A percentile compares a stretch with the other conserved stretches of the same genome.
These are phyloP conservation scores for Cercospora beticola DNA, from an alignment of 2,329 filamentous ascomycete species.

Conservation along the genomic window DNA sequence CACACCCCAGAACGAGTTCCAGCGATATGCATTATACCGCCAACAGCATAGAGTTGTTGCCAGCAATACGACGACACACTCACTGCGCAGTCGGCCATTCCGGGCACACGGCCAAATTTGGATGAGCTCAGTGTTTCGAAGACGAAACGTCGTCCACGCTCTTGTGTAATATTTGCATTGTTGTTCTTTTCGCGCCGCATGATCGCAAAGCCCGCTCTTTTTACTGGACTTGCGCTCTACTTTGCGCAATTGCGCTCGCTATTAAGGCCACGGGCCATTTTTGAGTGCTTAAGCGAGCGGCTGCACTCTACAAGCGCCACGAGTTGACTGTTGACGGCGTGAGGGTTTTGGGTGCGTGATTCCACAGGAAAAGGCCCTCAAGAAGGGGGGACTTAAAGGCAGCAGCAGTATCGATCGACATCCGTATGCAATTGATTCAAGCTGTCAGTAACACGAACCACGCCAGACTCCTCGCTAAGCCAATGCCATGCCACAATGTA, in stretches of 20 bases:
- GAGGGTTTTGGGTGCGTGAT: neutral
- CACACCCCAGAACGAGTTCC: neutral
- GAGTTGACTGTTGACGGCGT: neutral
- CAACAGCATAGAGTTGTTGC: neutral
- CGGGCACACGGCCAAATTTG: neutral
- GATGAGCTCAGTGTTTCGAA: neutral
- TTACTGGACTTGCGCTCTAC: neutral
- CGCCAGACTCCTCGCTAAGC: slow-evolving; percentile 15
- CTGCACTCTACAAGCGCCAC: neutral
- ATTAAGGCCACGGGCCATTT: neutral
- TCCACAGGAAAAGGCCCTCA: neutral
- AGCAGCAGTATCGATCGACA: neutral
- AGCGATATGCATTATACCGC: neutral
- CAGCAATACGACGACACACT: neutral
- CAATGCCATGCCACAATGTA: neutral
- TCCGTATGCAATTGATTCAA: neutral
- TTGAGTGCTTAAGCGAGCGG: neutral
- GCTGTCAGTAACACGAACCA: neutral
- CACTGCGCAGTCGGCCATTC: neutral
- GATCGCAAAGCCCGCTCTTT: neutral
- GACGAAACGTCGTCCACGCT: neutral
- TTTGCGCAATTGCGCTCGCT: neutral
- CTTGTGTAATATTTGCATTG: neutral
- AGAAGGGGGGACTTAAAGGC: neutral
- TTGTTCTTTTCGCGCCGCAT: neutral